Evolutionary conservation across 169 alveolate species (phyloP), one percentile per base, ranked within the genome.

Genomic region (Eimeria necatrix): DNA sequence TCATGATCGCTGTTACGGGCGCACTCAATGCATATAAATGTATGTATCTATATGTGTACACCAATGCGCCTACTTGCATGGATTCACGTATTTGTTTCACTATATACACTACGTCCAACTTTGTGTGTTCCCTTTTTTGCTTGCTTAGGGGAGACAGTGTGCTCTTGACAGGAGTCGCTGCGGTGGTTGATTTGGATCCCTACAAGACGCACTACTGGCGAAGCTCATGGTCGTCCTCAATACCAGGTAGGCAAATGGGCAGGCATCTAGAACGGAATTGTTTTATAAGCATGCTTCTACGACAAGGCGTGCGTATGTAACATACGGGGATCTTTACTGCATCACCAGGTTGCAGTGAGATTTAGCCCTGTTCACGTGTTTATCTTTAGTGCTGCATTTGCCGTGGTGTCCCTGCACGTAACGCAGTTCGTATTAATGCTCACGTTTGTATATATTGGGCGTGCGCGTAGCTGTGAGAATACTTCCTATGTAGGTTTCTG

Each of bases 181-280:
- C 88, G 56, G 88, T 49, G 32, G 60, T 78, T 5, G 88, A 78
- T 22, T 6, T 53, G 61, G 60, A 61, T 24, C 49, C 88, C 0
- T 78, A 49, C 68, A 78, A 48, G 88, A 68, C 88, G 18, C 68
- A 78, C 68, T 78, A 78, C 68, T 78, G 88, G 88, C 26, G 88
- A 6, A 78, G 68, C 70, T 78, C 70, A 26, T 78, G 88, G 88
- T 61, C 48, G 0, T 22, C 68, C 10, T 3, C 88, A 3, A 61
- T 78, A 4, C 88, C 88, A 20, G 88, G 88, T 78, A 46, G 0
- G 85, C 22, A n/a, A 7, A 41, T 49, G 16, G 1, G 24, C 56
- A 8, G 85, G 22, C 0, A 56, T 10, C 2, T 32, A 32, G 41
- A 32, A 32, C 41, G 41, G 41, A 32, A 32, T 32, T 32, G 41